Evolutionary conservation across 345 rosid genomes (phyloP).

Genomic region (Cardamine chenopodiifolia): DNA sequence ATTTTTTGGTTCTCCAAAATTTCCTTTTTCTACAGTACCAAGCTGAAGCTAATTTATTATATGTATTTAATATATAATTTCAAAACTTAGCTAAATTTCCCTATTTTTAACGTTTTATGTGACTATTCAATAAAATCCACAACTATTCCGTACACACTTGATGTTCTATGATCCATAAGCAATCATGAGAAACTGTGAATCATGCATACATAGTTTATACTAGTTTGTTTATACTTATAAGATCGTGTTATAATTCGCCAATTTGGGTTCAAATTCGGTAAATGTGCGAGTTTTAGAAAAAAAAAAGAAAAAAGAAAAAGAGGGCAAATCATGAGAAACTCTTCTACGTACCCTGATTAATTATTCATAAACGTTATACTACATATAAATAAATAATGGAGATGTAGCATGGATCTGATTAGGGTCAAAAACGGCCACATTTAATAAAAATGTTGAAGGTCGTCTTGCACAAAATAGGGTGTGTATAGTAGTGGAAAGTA

Average conservation of each 20-base stretch:
- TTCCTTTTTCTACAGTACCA: constrained; percentile 14
- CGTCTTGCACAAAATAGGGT: constrained; percentile 40
- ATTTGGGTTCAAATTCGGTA: neutral
- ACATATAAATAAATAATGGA: neutral
- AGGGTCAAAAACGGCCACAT: constrained; percentile 16
- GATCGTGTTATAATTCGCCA: neutral
- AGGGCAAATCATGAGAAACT: neutral
- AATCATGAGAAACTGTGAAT: neutral
- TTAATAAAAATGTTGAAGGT: constrained; percentile 27
- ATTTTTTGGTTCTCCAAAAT: neutral
- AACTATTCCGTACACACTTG: neutral
- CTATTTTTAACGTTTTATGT: constrained; percentile 15
- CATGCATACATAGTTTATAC: neutral
- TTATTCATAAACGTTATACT: constrained; percentile 21
- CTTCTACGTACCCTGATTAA: constrained; percentile 4
- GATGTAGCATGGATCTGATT: constrained; percentile 22
- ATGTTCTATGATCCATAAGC: neutral
- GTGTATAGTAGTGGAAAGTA: constrained; percentile 39
- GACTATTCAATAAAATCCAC: neutral
- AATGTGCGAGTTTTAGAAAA: neutral
- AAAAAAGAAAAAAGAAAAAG: neutral
- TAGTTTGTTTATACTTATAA: neutral
- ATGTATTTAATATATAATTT: neutral
- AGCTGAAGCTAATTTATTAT: neutral
- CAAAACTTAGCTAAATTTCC: neutral